Evolutionary conservation across 129 eudicot species (phyloP), one percentile per base, ranked within the genome.

Genomic region (Solidago caesia): DNA sequence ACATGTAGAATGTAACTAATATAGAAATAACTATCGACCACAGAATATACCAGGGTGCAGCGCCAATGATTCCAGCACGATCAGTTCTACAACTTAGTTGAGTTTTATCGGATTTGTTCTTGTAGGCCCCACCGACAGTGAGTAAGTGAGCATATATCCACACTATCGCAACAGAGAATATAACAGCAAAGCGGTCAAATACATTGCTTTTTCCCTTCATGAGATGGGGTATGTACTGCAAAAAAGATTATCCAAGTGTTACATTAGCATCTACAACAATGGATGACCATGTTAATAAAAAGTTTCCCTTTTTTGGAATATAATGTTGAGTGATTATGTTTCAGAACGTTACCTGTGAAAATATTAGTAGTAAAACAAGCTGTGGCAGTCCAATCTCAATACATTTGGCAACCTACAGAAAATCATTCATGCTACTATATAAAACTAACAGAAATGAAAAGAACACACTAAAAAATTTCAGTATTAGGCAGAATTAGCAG

Each of bases 331-430:
- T 72, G 13, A 56, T 53, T n/a, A 15, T 15, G 46, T 43, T 70
- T 8, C 8, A 9, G 64, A 61, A 41, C 51, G 3, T 60, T 66
- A 91, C 99, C 99, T 94, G 99, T 64, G 99, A 94, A 72, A 94
- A 90, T 55, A 94, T 87, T 21, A 94, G 83, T 39, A 94, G 83
- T 57, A 90, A 65, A 72, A 94, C 70, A 33, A 94, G 87, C 72
- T 90, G 89, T 25, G 99, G 99, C 52, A 94, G 86, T 68, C 99
- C 97, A 61, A 94, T 87, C 87, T 94, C 99, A 51, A 91, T 86
- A 63, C 99, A 94, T 76, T 91, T 88, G n/a, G 97, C 83, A 68
- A 87, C 86, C 99, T 94, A 80, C 21, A 53, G 66, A 82, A 25
- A 81, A 44, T 5, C 39, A 33, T 33, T 33, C 43, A 47, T 53